Evolutionary conservation across 2,329 filamentous ascomycete species (phyloP).

Genomic region (Lithohypha guttulata): DNA sequence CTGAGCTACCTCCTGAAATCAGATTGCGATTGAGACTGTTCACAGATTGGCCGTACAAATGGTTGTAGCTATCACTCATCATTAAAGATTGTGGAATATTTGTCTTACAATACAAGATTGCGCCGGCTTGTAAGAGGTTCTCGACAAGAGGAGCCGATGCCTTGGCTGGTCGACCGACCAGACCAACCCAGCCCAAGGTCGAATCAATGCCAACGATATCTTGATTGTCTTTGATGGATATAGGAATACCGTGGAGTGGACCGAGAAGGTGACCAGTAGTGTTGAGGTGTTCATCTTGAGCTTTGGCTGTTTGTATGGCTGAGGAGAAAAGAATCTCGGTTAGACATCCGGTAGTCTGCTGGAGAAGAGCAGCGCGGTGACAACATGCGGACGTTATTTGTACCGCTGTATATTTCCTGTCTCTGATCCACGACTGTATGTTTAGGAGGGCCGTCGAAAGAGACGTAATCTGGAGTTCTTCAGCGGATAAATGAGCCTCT

Average conservation of each 20-base stretch:
- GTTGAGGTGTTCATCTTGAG: conserved; percentile 37
- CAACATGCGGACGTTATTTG: conserved; percentile 45
- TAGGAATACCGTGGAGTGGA: conserved; percentile 51
- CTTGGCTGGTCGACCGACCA: conserved; percentile 23
- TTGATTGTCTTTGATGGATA: conserved; percentile 42
- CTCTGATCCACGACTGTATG: conserved; percentile 8
- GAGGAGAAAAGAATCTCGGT: conserved; percentile 44
- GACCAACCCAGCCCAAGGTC: conserved; percentile 28
- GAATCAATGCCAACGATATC: conserved; percentile 30
- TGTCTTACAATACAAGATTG: conserved; percentile 43
- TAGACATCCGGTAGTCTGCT: conserved; percentile 38
- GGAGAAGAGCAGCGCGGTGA: conserved; percentile 34
- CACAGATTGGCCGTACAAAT: conserved; percentile 38
- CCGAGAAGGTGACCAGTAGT: conserved; percentile 38
- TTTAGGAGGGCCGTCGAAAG: conserved; percentile 8
- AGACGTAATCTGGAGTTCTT: conserved; percentile 12
- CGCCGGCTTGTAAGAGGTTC: conserved; percentile 29
- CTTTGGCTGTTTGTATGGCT: conserved; percentile 38
- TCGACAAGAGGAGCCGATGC: conserved; percentile 23
- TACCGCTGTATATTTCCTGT: conserved; percentile 22
- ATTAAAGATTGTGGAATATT: conserved; percentile 42
- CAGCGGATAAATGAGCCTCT: conserved; percentile 1
- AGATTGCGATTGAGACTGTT: conserved; percentile 39
- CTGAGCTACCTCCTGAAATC: conserved; percentile 43
- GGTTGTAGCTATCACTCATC: conserved; percentile 42